phyloP scores from a whole-genome alignment of 179 eudicot species.

The Silene coronaria region DNA sequence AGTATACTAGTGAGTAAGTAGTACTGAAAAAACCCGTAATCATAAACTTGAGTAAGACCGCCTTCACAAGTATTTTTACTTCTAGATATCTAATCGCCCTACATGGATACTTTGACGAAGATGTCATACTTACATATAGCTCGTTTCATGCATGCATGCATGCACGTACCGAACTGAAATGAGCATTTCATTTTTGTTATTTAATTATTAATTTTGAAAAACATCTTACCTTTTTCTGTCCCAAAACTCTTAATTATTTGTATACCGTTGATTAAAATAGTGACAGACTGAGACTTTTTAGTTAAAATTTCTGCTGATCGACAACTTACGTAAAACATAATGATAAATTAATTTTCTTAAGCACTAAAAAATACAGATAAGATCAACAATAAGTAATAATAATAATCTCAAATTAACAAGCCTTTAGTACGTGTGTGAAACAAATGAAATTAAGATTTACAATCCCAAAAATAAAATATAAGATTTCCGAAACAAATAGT shows the following conservation, averaged over 20 bases:
- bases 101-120: no score
- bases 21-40: no score
- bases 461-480: neutral
- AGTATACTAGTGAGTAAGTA: no score
- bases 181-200: neutral
- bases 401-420: neutral
- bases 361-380: neutral
- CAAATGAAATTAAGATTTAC: constrained; percentile 1
- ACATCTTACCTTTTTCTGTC: no score
- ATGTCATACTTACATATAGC: neutral
- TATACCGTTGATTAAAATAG: no score
- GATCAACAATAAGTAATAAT: neutral
- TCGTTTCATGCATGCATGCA: neutral
- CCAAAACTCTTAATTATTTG: no score
- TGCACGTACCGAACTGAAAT: neutral
- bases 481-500: neutral
- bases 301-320: neutral
- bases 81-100: no score
- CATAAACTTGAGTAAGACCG: no score
- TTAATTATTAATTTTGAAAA: no score
- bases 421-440: neutral
- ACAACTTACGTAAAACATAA: no score
- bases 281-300: neutral
- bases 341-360: no score
- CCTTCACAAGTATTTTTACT: no score